phyloP scores from a whole-genome alignment of 306 rosid genomes.

The Vicia sativa region DNA sequence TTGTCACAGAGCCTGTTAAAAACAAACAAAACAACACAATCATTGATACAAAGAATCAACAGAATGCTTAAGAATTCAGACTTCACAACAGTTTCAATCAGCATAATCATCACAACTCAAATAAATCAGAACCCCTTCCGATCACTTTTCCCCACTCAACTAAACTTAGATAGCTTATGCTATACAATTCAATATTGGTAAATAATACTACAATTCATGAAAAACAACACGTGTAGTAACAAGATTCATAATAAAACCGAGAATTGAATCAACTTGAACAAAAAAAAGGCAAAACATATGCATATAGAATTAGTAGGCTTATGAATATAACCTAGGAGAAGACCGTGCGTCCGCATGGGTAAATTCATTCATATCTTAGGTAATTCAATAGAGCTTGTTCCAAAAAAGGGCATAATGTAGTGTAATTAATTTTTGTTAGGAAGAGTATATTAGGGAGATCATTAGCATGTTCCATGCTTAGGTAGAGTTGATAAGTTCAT shows the following conservation, averaged over 20 bases:
- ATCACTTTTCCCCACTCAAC: constrained; percentile 10
- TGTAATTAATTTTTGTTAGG: too few relatives aligned
- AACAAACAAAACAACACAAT: background rate
- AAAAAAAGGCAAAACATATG: background rate
- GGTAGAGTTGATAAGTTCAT: too few relatives aligned
- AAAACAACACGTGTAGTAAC: constrained; percentile 5
- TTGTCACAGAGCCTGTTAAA: constrained; percentile 54
- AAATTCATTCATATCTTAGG: too few relatives aligned
- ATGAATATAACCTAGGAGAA: background rate
- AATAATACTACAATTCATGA: background rate
- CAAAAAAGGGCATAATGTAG: too few relatives aligned
- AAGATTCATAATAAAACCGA: constrained; percentile 7
- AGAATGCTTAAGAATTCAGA: constrained; percentile 20
- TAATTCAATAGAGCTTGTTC: too few relatives aligned
- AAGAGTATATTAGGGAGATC: too few relatives aligned
- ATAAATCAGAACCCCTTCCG: constrained; percentile 1
- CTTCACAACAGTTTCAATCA: constrained; percentile 20
- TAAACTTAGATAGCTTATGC: too few relatives aligned
- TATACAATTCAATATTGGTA: background rate
- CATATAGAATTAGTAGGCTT: constrained; percentile 32
- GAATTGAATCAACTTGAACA: constrained; percentile 9
- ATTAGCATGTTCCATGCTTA: too few relatives aligned
- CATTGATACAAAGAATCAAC: constrained; percentile 14
- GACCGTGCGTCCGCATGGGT: too few relatives aligned
- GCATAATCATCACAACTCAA: background rate